A percentile compares a stretch with the other conserved stretches of the same genome.
Evolutionary conservation across 108 stramenopile species (phyloP).

Genomic region (Ochromonas danica): DNA sequence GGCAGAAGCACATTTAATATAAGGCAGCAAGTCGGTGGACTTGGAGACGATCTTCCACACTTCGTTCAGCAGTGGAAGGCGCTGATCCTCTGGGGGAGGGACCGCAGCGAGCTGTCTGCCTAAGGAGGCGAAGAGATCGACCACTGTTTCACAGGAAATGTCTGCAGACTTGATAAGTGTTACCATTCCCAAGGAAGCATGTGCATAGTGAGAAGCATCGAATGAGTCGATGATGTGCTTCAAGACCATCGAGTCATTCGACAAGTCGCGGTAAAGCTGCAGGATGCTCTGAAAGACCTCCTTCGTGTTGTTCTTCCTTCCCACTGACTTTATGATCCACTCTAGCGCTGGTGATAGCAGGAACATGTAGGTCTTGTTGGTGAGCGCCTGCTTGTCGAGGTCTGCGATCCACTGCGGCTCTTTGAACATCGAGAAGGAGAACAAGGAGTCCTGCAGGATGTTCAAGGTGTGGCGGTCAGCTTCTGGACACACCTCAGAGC

Average conservation of each 20-base stretch:
- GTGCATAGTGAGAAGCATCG: conserved; percentile 39
- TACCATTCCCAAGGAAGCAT: conserved; percentile 36
- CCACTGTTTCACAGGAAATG: not conserved
- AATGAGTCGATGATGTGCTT: conserved; percentile 46
- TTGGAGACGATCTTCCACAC: conserved; percentile 45
- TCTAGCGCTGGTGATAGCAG: conserved; percentile 50
- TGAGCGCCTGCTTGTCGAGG: conserved; percentile 7
- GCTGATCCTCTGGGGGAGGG: conserved; percentile 44
- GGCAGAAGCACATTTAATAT: conserved; percentile 32
- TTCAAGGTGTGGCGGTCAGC: not conserved
- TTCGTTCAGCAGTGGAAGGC: conserved; percentile 43
- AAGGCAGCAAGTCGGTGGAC: conserved; percentile 21
- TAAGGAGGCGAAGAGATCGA: conserved; percentile 33
- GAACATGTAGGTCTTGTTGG: conserved; percentile 43
- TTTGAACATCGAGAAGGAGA: not conserved
- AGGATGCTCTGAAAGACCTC: conserved; percentile 32
- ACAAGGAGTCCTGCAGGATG: conserved; percentile 21
- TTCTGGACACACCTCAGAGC: not conserved
- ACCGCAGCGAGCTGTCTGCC: conserved; percentile 18
- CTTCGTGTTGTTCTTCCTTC: not conserved
- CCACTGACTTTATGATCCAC: conserved; percentile 46
- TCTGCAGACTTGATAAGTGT: conserved; percentile 34
- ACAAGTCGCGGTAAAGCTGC: conserved; percentile 40
- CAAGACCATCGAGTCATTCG: conserved; percentile 45
- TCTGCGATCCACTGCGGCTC: not conserved